Evolutionary conservation across 2,329 filamentous ascomycete species (phyloP).

Genomic region (Neurospora sp.): DNA sequence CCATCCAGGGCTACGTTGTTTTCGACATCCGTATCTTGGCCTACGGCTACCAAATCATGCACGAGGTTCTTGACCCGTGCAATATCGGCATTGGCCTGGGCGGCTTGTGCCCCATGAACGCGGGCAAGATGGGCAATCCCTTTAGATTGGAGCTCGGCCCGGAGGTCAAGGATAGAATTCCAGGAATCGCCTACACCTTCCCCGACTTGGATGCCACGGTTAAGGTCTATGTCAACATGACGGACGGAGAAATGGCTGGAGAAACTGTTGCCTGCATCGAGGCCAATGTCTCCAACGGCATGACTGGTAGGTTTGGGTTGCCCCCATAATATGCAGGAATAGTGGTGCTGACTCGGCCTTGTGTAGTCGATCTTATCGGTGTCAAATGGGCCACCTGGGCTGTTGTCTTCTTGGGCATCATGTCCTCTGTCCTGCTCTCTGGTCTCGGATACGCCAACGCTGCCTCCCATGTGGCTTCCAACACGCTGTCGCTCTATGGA

Average conservation of each 20-base stretch:
- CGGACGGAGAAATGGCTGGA: conserved; percentile 38
- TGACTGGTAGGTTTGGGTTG: conserved; percentile 40
- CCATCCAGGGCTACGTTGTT: conserved; percentile 70
- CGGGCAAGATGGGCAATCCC: conserved; percentile 68
- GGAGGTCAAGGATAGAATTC: conserved; percentile 55
- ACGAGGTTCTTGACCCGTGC: conserved; percentile 67
- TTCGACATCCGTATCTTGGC: conserved; percentile 70
- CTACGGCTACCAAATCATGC: conserved; percentile 70
- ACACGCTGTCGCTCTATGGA: conserved; percentile 84
- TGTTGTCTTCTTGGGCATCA: conserved; percentile 73
- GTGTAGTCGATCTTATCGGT: conserved; percentile 64
- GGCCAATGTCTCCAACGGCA: conserved; percentile 78
- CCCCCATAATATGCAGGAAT: neutral
- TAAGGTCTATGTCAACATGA: conserved; percentile 69
- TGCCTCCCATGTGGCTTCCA: conserved; percentile 86
- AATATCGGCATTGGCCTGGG: conserved; percentile 42
- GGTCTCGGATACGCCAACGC: conserved; percentile 89
- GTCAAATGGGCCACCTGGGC: conserved; percentile 87
- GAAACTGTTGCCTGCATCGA: conserved; percentile 75
- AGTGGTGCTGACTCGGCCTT: neutral
- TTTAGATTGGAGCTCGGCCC: conserved; percentile 56
- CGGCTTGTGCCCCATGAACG: conserved; percentile 85
- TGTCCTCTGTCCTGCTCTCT: conserved; percentile 80
- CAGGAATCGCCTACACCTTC: conserved; percentile 77
- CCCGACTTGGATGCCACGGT: conserved; percentile 86